phyloP scores from a whole-genome alignment of 1,139 yeast genomes.

The Geotrichum cucujoidarum region DNA sequence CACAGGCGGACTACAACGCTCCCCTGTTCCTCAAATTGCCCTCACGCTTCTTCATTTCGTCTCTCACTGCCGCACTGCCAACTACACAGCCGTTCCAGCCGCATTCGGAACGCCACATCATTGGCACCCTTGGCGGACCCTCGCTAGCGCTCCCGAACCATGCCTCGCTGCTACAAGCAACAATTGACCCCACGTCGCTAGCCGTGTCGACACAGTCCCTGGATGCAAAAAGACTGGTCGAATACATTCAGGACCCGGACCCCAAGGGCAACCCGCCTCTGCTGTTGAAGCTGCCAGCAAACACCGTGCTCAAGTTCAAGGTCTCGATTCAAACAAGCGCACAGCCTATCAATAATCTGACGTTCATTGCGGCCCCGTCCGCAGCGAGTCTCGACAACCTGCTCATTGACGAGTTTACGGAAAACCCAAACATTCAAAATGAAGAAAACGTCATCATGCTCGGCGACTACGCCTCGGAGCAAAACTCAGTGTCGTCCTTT shows the following conservation, averaged over 20 bases:
- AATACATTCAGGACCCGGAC: slow-evolving; percentile 23
- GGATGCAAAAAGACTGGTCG: slow-evolving; percentile 19
- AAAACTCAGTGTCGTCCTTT: slow-evolving; percentile 14
- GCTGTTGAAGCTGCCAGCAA: slow-evolving; percentile 18
- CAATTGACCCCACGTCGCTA: slow-evolving; percentile 10
- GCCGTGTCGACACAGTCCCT: slow-evolving; percentile 11
- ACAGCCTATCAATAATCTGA: slow-evolving; percentile 30
- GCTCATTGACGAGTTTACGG: slow-evolving; percentile 37
- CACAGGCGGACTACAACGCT: slow-evolving; percentile 24
- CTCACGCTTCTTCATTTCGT: slow-evolving; percentile 24
- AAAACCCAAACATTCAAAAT: slow-evolving; percentile 41
- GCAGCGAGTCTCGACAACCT: slow-evolving; percentile 33
- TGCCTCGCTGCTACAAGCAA: slow-evolving; percentile 7
- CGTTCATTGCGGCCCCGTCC: slow-evolving; percentile 35
- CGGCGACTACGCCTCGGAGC: slow-evolving; percentile 32
- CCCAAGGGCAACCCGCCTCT: slow-evolving; percentile 11
- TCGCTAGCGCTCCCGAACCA: slow-evolving; percentile 17
- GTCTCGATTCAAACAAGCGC: slow-evolving; percentile 19
- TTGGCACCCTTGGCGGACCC: slow-evolving; percentile 19
- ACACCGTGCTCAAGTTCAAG: slow-evolving; percentile 24
- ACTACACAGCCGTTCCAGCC: slow-evolving; percentile 8
- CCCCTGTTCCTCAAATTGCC: slow-evolving; percentile 25
- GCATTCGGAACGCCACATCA: slow-evolving; percentile 18
- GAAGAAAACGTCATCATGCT: slow-evolving; percentile 38
- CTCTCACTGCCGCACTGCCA: slow-evolving; percentile 17